These are phyloP conservation scores for Penicillium expansum DNA, from an alignment of 2,329 filamentous ascomycete genomes.

Conservation along the genomic window DNA sequence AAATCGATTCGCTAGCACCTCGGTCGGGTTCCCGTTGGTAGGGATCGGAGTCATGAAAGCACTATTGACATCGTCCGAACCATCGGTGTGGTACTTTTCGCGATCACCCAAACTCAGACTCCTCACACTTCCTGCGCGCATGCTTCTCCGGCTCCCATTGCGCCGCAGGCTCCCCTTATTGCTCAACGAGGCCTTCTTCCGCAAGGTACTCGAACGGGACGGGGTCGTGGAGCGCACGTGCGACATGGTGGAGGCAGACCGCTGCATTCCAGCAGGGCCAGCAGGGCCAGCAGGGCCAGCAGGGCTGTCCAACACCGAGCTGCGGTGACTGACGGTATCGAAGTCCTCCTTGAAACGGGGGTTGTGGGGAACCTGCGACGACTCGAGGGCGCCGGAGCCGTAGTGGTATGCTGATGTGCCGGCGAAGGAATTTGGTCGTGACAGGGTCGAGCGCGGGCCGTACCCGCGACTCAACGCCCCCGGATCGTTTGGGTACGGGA, in stretches of 20 bases:
- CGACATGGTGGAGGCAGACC: conserved; percentile 44
- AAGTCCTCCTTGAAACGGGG: conserved; percentile 43
- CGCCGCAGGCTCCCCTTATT: conserved; percentile 72
- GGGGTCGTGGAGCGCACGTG: conserved; percentile 41
- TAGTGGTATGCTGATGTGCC: conserved; percentile 40
- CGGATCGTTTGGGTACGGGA: conserved; percentile 31
- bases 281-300: no score
- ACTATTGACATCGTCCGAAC: conserved; percentile 68
- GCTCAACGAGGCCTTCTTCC: conserved; percentile 80
- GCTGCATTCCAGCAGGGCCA: conserved; percentile 34
- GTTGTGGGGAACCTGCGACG: conserved; percentile 34
- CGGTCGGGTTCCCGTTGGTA: conserved; percentile 81
- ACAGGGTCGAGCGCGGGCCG: conserved; percentile 30
- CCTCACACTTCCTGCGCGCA: conserved; percentile 80
- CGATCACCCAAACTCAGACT: conserved; percentile 72
- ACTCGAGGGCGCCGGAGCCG: conserved; percentile 31
- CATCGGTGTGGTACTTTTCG: conserved; percentile 44
- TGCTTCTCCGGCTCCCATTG: conserved; percentile 74
- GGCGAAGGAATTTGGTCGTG: conserved; percentile 43
- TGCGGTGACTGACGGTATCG: conserved; percentile 35
- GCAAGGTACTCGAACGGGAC: conserved; percentile 69
- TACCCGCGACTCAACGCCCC: conserved; percentile 34
- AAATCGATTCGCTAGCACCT: conserved; percentile 81
- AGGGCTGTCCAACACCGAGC: conserved; percentile 34
- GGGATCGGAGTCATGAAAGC: conserved; percentile 89